Conservation (phyloP, 1,139 yeast species). For the Arxiozyma telluris region DNA sequence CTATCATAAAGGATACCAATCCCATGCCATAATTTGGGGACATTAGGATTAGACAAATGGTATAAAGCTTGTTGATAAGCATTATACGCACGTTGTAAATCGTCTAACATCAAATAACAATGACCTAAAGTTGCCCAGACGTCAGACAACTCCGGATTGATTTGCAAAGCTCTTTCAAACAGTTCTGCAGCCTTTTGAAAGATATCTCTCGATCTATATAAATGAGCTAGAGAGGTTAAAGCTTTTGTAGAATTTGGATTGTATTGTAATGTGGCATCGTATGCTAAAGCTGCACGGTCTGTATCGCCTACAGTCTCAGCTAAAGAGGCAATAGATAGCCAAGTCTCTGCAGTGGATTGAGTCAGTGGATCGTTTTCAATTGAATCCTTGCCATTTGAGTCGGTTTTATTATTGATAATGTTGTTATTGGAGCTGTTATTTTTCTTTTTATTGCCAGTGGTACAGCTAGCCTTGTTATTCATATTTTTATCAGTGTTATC, state of each 20-base stretch:
- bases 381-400: neutral
- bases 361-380: constrained; percentile 32
- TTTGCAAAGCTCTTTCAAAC: constrained; percentile 75
- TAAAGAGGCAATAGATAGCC: constrained; percentile 85
- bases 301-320: constrained; percentile 86
- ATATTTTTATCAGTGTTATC: neutral
- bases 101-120: constrained; percentile 94
- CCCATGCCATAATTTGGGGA: constrained; percentile 97
- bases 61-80: constrained; percentile 94
- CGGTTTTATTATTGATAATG: neutral
- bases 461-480: neutral
- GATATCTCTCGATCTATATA: constrained; percentile 81
- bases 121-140: constrained; percentile 97
- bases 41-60: constrained; percentile 86
- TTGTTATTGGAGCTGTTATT: neutral
- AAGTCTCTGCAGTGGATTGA: constrained; percentile 79
- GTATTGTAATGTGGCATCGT: constrained; percentile 83
- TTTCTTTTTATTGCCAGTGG: neutral
- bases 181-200: constrained; percentile 90
- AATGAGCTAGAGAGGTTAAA: constrained; percentile 74
- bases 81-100: constrained; percentile 86
- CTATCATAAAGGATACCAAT: constrained; percentile 93
- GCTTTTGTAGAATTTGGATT: constrained; percentile 81
- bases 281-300: constrained; percentile 81
- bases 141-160: constrained; percentile 85